Evolutionary conservation across 805 yeast genomes (phyloP).

Genomic region (Lipomyces starkeyi): DNA sequence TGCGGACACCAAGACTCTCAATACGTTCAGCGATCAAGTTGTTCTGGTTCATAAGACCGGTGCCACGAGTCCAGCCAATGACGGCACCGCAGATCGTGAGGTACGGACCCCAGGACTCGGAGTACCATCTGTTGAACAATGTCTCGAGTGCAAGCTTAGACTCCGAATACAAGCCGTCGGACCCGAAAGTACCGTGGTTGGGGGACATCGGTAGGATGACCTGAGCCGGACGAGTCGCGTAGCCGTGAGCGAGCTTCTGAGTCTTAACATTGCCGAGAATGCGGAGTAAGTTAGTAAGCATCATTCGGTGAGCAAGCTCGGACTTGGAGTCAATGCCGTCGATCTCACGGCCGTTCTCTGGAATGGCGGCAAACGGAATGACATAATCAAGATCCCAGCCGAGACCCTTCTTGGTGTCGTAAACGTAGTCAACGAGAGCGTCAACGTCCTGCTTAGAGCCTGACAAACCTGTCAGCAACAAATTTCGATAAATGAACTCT

Average conservation of each 20-base stretch:
- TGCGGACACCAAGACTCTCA: conserved; percentile 93
- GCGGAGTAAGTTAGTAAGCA: conserved; percentile 94
- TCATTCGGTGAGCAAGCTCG: conserved; percentile 97
- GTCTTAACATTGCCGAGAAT: conserved; percentile 88
- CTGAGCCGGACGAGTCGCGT: conserved; percentile 98
- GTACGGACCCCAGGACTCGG: conserved; percentile 95
- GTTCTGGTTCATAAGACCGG: conserved; percentile 97
- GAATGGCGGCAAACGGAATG: conserved; percentile 98
- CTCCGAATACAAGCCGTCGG: conserved; percentile 97
- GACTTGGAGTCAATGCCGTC: conserved; percentile 92
- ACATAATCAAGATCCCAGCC: conserved; percentile 98
- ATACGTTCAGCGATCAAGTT: conserved; percentile 97
- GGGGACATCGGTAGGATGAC: conserved; percentile 96
- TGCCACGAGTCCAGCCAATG: conserved; percentile 99
- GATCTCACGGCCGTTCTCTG: conserved; percentile 96
- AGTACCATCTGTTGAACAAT: conserved; percentile 96
- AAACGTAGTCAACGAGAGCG: conserved; percentile 82
- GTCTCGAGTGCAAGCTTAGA: conserved; percentile 95
- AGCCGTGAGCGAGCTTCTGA: conserved; percentile 74
- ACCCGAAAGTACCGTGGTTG: conserved; percentile 98
- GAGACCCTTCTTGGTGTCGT: conserved; percentile 84
- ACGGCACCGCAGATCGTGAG: conserved; percentile 97
- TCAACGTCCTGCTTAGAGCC: conserved; percentile 95
- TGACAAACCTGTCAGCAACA: not conserved
- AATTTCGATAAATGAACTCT: not conserved